phyloP scores from a whole-genome alignment of 805 yeast genomes.

The Starmerella stellata region DNA sequence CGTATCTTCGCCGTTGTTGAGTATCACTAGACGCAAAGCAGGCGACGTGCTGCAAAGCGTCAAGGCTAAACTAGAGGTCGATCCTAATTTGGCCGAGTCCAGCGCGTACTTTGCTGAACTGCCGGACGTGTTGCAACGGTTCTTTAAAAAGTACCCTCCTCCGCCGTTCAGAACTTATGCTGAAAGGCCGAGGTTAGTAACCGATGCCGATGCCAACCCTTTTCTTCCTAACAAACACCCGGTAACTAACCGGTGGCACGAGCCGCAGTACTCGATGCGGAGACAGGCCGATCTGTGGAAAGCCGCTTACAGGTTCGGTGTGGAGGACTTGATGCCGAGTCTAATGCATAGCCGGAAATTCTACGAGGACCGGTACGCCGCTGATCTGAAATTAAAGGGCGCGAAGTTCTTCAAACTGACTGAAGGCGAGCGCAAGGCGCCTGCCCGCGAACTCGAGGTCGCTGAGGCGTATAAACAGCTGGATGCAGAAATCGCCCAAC shows the following conservation, averaged over 20 bases:
- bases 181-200: constrained; percentile 42
- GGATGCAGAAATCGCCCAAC: constrained; percentile 48
- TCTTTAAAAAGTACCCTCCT: constrained; percentile 74
- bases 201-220: constrained; percentile 63
- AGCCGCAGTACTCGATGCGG: constrained; percentile 61
- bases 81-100: constrained; percentile 5
- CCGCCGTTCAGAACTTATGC: constrained; percentile 54
- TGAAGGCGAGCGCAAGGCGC: constrained; percentile 50
- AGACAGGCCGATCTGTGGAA: constrained; percentile 71
- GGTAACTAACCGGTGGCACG: constrained; percentile 56
- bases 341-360: constrained; percentile 43
- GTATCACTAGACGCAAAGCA: constrained; percentile 18
- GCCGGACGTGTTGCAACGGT: constrained; percentile 51
- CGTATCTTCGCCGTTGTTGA: constrained; percentile 12
- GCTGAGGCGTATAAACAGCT: constrained; percentile 45
- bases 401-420: constrained; percentile 61
- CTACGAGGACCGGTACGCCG: constrained; percentile 57
- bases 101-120: constrained; percentile 34
- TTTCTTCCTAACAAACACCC: constrained; percentile 74
- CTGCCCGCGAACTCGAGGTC: constrained; percentile 40
- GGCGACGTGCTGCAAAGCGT: constrained; percentile 18
- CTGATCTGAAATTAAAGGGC: constrained; percentile 58
- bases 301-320: constrained; percentile 64
- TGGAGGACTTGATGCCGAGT: constrained; percentile 57
- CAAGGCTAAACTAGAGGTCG: constrained; percentile 17